Evolutionary conservation across 164 flowering plant species (phyloP), one percentile per base, ranked within the genome.

Genomic region (Warburgia ugandensis): DNA sequence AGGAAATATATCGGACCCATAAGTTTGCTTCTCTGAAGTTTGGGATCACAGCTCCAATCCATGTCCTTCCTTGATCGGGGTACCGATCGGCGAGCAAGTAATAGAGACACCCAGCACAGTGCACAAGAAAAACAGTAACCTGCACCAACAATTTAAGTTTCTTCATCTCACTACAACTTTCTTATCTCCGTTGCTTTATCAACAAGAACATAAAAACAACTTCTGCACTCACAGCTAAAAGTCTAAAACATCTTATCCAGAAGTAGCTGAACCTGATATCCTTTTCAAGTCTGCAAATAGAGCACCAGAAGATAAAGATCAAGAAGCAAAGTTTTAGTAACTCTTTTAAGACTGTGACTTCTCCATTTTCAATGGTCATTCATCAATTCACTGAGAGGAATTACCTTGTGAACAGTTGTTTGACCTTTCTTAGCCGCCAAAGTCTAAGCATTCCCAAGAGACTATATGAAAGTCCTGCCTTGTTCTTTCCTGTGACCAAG

Each of bases 191-290:
- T 30, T 17, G 9, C 12, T 3, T n/a, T 6, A 8, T 17, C 14
- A 20, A 7, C 6, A n/a, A 25, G 8, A 27, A 29, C 9, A 9
- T 25, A 11, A 14, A 5, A 9, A 20, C 35, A 14, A 33, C 3
- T 0, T 28, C 6, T 29, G 1, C 8, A 79, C 97, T 75, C 64
- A 87, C 96, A 55, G 55, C 68, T 5, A 91, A 35, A 38, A 91
- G 92, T 59, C 88, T 68, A 5, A 76, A 73, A 57, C 96, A 87
- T 65, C 98, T 63, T 50, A 87, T 68, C 83, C 80, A 79, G 52
- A 87, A 87, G 35, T 91, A 91, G 71, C 75, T 81, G 73, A 78
- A 87, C 33, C 96, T 73, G 30, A 87, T 87, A 57, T 91, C 98
- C 62, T 91, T 87, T 69, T 91, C 98, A 51, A 91, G 80, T 76